Evolutionary conservation across 1,284 basidiomycete species (phyloP).

Genomic region (Cutaneotrichosporon cutaneum): DNA sequence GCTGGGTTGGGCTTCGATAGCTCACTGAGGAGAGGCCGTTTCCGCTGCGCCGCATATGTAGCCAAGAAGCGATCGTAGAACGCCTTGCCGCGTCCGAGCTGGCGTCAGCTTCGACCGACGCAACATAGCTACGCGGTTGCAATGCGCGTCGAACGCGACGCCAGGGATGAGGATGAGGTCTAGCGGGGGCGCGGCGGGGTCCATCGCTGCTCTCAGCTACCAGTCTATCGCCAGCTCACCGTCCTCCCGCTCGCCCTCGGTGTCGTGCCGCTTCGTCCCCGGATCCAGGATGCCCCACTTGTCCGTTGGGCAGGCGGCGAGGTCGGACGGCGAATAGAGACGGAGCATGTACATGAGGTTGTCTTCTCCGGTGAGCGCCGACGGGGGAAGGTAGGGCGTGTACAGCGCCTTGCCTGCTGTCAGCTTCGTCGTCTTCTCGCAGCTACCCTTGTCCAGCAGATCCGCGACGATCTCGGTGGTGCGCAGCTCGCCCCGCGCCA

Average conservation of each 20-base stretch:
- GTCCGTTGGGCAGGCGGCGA: conserved; percentile 41
- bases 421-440: background rate
- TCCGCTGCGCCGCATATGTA: conserved; percentile 30
- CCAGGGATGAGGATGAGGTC: conserved; percentile 51
- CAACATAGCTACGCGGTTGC: conserved; percentile 41
- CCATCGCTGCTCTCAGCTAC: conserved; percentile 28
- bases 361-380: conserved; percentile 13
- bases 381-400: conserved; percentile 41
- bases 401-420: conserved; percentile 33
- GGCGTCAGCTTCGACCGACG: conserved; percentile 8
- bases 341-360: conserved; percentile 49
- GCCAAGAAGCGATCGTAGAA: conserved; percentile 50
- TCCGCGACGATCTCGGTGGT: conserved; percentile 43
- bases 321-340: conserved; percentile 43
- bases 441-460: conserved; percentile 26
- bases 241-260: conserved; percentile 34
- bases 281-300: conserved; percentile 53
- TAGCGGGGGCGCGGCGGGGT: conserved; percentile 26
- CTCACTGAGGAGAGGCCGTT: conserved; percentile 40
- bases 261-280: conserved; percentile 33
- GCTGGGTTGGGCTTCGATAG: background rate
- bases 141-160: conserved; percentile 48
- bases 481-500: conserved; percentile 49
- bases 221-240: conserved; percentile 31
- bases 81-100: conserved; percentile 53